A percentile compares a stretch with the other conserved stretches of the same genome.
Evolutionary conservation across 768 basidiomycete genomes (phyloP).

Genomic region (Suillus fuscotomentosus): DNA sequence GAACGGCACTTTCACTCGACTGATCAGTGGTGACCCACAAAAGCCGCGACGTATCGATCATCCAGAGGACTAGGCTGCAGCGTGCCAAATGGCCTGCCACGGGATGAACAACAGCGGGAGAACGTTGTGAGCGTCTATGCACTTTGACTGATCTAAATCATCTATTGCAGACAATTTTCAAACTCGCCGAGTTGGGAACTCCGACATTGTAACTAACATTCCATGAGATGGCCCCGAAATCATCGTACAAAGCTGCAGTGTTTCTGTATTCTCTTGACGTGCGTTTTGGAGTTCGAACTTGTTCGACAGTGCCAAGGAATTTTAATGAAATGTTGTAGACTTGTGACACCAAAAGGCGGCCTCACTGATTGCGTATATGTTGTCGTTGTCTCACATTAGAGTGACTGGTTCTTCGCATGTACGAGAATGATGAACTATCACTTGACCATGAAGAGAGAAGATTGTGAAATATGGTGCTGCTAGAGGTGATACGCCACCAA

Average conservation of each 20-base stretch:
- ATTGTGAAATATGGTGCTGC: no score
- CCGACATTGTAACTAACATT: background rate
- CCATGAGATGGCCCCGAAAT: background rate
- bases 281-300: no score
- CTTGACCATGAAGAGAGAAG: no score
- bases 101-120: background rate
- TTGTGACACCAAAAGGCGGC: no score
- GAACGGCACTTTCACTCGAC: background rate
- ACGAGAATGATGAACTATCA: no score
- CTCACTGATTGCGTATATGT: no score
- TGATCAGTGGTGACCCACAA: background rate
- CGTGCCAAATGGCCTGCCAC: background rate
- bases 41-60: background rate
- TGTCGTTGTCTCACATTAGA: no score
- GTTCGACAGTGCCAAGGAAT: no score
- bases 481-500: no score
- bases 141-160: background rate
- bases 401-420: no score
- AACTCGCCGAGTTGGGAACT: background rate
- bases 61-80: background rate
- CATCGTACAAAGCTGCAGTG: background rate
- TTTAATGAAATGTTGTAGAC: no score
- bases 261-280: background rate
- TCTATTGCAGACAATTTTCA: background rate
- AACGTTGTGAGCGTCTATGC: background rate